A percentile compares a stretch with the other conserved stretches of the same genome.
phyloP scores from a whole-genome alignment of 2,329 filamentous ascomycete species.

The Passalora sequoiae region DNA sequence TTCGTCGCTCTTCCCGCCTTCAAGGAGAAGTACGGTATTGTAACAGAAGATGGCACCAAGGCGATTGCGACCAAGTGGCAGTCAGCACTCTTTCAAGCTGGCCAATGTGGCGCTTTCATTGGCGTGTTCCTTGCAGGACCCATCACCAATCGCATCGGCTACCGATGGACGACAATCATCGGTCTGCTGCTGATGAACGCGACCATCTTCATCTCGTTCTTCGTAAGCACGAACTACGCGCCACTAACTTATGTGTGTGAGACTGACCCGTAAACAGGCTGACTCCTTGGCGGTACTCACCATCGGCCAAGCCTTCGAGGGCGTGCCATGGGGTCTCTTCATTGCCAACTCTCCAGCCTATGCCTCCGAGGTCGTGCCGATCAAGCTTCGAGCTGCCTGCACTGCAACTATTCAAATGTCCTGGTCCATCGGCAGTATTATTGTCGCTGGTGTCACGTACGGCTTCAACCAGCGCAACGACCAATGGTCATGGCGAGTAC shows the following conservation, averaged over 20 bases:
- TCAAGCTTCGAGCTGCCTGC: conserved; percentile 52
- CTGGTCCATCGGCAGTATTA: conserved; percentile 56
- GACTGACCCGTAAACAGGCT: conserved; percentile 27
- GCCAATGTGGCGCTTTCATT: conserved; percentile 49
- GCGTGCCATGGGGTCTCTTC: conserved; percentile 59
- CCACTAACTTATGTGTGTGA: background rate
- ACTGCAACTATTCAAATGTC: conserved; percentile 58
- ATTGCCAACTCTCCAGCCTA: conserved; percentile 59
- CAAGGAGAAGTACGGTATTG: conserved; percentile 37
- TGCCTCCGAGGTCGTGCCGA: conserved; percentile 54
- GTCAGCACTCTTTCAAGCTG: conserved; percentile 50
- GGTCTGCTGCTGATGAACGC: conserved; percentile 52
- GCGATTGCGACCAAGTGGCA: conserved; percentile 54
- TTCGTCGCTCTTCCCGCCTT: conserved; percentile 36
- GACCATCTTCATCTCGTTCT: conserved; percentile 55
- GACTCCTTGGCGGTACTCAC: conserved; percentile 42
- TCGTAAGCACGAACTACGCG: conserved; percentile 27
- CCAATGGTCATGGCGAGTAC: conserved; percentile 40
- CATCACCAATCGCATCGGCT: conserved; percentile 56
- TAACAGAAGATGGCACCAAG: conserved; percentile 34
- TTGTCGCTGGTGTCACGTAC: conserved; percentile 39
- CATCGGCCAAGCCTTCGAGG: conserved; percentile 53
- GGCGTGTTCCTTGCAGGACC: conserved; percentile 64
- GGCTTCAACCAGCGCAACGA: conserved; percentile 18
- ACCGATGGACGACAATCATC: conserved; percentile 47